These are phyloP conservation scores for Toxicodendron radicans DNA, from an alignment of 345 rosid species.

Conservation along the genomic window DNA sequence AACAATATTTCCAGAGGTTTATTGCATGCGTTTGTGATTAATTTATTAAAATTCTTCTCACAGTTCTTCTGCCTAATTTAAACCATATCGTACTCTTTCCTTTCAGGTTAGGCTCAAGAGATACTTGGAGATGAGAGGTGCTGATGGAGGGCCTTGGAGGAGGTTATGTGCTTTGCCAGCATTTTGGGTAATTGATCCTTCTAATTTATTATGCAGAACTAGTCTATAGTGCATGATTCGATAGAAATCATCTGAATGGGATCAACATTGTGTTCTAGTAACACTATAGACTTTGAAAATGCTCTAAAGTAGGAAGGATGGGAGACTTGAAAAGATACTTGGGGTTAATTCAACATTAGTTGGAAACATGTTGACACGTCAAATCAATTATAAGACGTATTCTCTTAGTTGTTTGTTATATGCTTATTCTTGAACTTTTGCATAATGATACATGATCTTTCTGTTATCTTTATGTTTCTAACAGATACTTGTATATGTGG, in stretches of 20 bases:
- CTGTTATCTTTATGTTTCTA: neutral
- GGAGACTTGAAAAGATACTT: neutral
- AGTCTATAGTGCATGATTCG: neutral
- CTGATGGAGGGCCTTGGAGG: slow-evolving; percentile 99
- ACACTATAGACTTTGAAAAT: neutral
- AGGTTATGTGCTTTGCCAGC: slow-evolving; percentile 95
- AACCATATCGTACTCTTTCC: slow-evolving; percentile 12
- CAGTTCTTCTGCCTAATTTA: slow-evolving; percentile 17
- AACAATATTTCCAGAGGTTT: slow-evolving; percentile 97
- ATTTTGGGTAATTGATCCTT: slow-evolving; percentile 69
- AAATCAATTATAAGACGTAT: neutral
- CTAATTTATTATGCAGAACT: slow-evolving; percentile 16
- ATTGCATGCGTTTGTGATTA: slow-evolving; percentile 16
- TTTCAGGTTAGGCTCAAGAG: slow-evolving; percentile 91
- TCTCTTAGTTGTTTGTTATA: neutral
- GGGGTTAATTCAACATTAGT: neutral
- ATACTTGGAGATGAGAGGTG: slow-evolving; percentile 99
- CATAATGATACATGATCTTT: neutral
- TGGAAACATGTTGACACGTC: neutral
- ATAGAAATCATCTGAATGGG: slow-evolving; percentile 7
- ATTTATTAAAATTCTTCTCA: slow-evolving; percentile 3
- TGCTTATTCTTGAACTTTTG: neutral
- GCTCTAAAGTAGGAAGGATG: neutral
- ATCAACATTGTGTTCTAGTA: slow-evolving; percentile 7
- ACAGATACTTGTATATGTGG: neutral